phyloP scores from a whole-genome alignment of 345 rosid genomes.

The Iberis pinnata region DNA sequence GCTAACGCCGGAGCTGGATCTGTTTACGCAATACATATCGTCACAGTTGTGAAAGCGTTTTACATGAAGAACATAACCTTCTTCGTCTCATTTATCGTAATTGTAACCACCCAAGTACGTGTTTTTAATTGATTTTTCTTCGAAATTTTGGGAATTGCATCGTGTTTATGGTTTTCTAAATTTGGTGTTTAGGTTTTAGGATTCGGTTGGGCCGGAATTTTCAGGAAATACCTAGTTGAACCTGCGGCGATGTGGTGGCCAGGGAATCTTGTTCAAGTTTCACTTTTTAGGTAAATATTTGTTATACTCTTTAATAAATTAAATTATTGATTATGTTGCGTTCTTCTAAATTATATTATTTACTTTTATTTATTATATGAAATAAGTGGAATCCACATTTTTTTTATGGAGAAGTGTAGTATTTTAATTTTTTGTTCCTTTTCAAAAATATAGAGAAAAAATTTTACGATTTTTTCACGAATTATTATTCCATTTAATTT shows the following conservation, averaged over 20 bases:
- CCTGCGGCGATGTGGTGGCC: constrained; percentile 99
- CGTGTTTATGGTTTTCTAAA: constrained; percentile 13
- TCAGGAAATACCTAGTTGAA: constrained; percentile 77
- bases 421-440: too few relatives aligned
- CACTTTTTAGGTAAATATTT: constrained; percentile 65
- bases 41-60: constrained; percentile 82
- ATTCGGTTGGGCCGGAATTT: constrained; percentile 98
- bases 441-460: too few relatives aligned
- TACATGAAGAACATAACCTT: constrained; percentile 72
- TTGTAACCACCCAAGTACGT: constrained; percentile 81
- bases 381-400: too few relatives aligned
- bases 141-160: not conserved
- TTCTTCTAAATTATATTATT: too few relatives aligned
- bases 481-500: too few relatives aligned
- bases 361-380: too few relatives aligned
- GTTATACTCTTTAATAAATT: not conserved
- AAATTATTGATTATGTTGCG: too few relatives aligned
- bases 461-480: too few relatives aligned
- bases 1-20: constrained; percentile 97
- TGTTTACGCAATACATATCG: constrained; percentile 77
- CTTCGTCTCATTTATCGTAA: constrained; percentile 73
- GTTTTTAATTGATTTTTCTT: not conserved
- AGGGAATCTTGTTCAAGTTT: constrained; percentile 93
- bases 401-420: too few relatives aligned
- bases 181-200: constrained; percentile 74